A percentile compares a stretch with the other conserved stretches of the same genome.
These are phyloP conservation scores for Aspergillus carbonarius DNA, from an alignment of 2,329 filamentous ascomycete species.

Conservation along the genomic window DNA sequence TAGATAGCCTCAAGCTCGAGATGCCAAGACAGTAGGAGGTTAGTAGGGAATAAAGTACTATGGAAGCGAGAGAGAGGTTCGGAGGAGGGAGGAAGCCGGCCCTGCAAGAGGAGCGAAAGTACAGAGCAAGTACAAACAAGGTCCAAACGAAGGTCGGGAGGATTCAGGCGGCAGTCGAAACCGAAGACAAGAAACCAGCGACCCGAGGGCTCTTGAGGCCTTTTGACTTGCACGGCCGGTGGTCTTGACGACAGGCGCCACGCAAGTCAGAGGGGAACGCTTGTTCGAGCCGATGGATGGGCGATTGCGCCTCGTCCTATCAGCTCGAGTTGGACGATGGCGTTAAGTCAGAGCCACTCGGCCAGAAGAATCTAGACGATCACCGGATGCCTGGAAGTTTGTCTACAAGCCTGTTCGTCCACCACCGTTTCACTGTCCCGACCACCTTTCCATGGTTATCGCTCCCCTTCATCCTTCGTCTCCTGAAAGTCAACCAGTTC, in stretches of 20 bases:
- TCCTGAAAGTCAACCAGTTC: neutral
- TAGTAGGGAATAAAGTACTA: neutral
- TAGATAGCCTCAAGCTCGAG: neutral
- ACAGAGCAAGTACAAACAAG: neutral
- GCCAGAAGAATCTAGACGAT: slow-evolving; percentile 5
- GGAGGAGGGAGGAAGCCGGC: neutral
- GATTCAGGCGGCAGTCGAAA: neutral
- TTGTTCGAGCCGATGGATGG: slow-evolving; percentile 11
- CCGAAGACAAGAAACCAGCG: slow-evolving; percentile 7
- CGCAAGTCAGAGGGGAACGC: slow-evolving; percentile 23
- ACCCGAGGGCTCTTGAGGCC: slow-evolving; percentile 13
- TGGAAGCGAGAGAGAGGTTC: neutral
- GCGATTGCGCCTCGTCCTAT: slow-evolving; percentile 19
- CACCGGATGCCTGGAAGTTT: slow-evolving; percentile 1
- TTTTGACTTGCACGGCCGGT: slow-evolving; percentile 17
- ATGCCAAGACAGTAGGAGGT: neutral
- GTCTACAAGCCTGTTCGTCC: neutral
- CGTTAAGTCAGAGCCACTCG: slow-evolving; percentile 7
- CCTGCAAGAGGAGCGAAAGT: neutral
- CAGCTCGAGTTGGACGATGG: slow-evolving; percentile 16
- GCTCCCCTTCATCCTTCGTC: neutral
- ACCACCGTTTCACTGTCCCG: neutral
- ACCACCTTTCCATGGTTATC: neutral
- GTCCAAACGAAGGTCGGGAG: neutral
- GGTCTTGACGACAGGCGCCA: slow-evolving; percentile 29